phyloP scores from a whole-genome alignment of 176 grass and related monocot genomes.

The Pontederia paniculata region DNA sequence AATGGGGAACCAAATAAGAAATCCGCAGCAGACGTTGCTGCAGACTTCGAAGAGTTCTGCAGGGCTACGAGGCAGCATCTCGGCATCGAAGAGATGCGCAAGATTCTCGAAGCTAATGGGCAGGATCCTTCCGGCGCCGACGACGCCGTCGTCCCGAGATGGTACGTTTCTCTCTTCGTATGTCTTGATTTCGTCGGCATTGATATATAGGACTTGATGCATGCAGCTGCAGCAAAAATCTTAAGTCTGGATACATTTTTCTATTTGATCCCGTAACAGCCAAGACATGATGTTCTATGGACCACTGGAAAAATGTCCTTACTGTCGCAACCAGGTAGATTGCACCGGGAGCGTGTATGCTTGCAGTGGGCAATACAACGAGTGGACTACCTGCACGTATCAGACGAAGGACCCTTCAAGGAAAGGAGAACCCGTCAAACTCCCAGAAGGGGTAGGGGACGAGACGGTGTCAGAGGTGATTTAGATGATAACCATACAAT shows the following conservation, averaged over 20 bases:
- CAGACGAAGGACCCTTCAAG: conserved; percentile 33
- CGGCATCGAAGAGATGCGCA: conserved; percentile 52
- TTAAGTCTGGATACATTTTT: conserved; percentile 1
- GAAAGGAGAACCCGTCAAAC: conserved; percentile 21
- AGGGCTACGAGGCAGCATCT: conserved; percentile 43
- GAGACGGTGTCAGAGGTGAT: conserved; percentile 38
- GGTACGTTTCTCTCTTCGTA: conserved; percentile 23
- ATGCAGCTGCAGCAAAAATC: too few species aligned
- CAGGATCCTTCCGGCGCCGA: conserved; percentile 53
- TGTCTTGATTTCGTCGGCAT: not conserved
- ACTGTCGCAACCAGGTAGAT: conserved; percentile 45
- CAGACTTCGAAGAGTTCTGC: conserved; percentile 53
- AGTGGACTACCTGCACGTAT: conserved; percentile 50
- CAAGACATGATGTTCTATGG: conserved; percentile 81
- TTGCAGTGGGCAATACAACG: conserved; percentile 40
- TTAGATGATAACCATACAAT: too few species aligned
- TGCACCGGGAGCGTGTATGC: conserved; percentile 42
- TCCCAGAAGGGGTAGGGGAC: conserved; percentile 38
- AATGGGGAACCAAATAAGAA: conserved; percentile 28
- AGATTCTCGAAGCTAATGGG: conserved; percentile 64
- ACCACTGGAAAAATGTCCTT: conserved; percentile 45
- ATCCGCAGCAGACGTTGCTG: not conserved
- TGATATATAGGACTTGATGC: not conserved
- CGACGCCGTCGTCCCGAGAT: conserved; percentile 45
- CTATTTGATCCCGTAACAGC: conserved; percentile 15